Evolutionary conservation across 305 asterid species (phyloP).

Genomic region (Rubia tinctorum): DNA sequence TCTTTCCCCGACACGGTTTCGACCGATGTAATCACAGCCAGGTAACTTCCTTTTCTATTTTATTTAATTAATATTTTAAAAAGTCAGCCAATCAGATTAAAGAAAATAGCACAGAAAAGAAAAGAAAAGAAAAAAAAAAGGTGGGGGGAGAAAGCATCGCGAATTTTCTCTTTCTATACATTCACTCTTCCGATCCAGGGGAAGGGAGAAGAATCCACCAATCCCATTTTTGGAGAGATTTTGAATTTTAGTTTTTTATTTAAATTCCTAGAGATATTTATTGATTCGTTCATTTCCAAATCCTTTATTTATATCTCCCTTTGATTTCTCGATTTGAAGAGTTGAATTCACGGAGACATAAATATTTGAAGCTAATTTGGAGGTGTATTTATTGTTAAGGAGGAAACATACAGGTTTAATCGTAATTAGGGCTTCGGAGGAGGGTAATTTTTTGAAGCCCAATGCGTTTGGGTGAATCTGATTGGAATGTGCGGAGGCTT

Average conservation of each 20-base stretch:
- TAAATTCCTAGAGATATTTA: conserved; percentile 9
- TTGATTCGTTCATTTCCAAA: conserved; percentile 19
- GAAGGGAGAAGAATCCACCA: conserved; percentile 40
- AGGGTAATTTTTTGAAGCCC: conserved; percentile 9
- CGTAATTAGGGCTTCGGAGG: conserved; percentile 19
- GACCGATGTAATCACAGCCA: not conserved
- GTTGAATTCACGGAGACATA: not conserved
- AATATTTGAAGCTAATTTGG: conserved; percentile 5
- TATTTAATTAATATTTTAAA: not conserved
- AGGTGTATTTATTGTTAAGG: not conserved
- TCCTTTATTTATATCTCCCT: conserved; percentile 8
- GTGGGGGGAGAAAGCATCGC: conserved; percentile 10
- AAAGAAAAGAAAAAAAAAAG: not conserved
- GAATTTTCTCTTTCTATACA: conserved; percentile 41
- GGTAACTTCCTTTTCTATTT: not conserved
- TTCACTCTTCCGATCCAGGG: conserved; percentile 50
- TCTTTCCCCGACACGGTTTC: conserved; percentile 17
- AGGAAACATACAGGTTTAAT: not conserved
- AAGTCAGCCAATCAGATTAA: conserved; percentile 11
- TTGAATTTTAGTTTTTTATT: conserved; percentile 3
- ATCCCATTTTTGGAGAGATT: not conserved
- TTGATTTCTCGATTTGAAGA: conserved; percentile 15
- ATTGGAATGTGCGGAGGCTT: conserved; percentile 26
- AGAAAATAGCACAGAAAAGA: not conserved
- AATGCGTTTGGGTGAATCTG: conserved; percentile 15